Evolutionary conservation across 2,329 filamentous ascomycete species (phyloP), one percentile per base, ranked within the genome.

Genomic region (Zasmidium cellare): DNA sequence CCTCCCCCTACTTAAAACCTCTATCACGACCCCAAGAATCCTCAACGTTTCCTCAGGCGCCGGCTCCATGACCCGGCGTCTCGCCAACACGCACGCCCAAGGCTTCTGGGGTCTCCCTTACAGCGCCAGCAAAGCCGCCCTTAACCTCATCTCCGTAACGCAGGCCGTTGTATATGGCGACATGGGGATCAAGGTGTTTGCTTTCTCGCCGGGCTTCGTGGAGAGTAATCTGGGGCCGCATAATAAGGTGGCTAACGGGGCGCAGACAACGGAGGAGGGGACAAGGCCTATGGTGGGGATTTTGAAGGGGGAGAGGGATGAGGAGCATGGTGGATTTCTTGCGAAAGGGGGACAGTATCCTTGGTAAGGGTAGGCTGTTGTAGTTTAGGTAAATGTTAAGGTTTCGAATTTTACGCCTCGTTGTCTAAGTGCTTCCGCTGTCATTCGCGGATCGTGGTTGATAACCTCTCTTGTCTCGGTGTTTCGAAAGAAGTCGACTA

Each of bases 131-230:
- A 77, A 77, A 59, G 67, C 73, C 2, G 75, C 75, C 1, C 55
- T 76, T 59, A 76, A 75, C 41, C 76, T 77, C 74, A 55, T 77
- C 12, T 69, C 66, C 9, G 67, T 69, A 11, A 51, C 51, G 19
- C 65, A 68, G 49, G 60, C 61, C 23, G 67, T 69, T 2, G 69
- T 69, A 38, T 70, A 65, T 28, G 60, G 53, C 0, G 19, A 54
- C 11, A 25, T 48, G 3, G 71, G 71, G 0, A 66, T 75, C 57
- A 77, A 74, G 59, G 71, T 76, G 0, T 76, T 74, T 58, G 65
- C 70, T 5, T 76, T 70, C 51, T 71, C 71, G 60, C 76, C 75
- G 0, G 75, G 74, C 0, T 77, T 76, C 53, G 75, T 71, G 0
- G 66, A 69, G 16, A 71, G 67, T 3, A 74, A 75, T 55, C 44